Base-by-base conservation (phyloP, 23 red algal species). In the Pyropia yezoensis region DNA sequence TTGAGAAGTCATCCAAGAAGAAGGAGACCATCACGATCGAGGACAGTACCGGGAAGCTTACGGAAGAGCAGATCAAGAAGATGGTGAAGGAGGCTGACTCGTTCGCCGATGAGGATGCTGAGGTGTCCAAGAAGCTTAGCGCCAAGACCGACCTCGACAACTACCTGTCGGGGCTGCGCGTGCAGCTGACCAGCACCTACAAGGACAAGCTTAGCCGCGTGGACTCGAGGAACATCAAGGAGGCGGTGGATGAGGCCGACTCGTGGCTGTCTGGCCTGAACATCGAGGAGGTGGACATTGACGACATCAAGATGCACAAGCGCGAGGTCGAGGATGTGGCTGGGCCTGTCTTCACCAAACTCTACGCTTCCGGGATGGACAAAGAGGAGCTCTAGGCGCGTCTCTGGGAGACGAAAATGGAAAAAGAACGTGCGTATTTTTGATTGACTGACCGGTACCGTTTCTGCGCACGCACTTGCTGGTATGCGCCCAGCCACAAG, bases 51-150 rank as follows among this genome's bases (percentile, higher is more conserved):
- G 91, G 91, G 18, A 59, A 83, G 23, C 77, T 96, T 1, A 82
- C 78, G 7, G 73, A 88, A 22, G 91, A 96, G 34, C 83, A 96
- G 25, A 85, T 96, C 49, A 75, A 96, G 30, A 61, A 83, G 30
- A 96, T 96, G 91, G 80, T 96, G 19, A 72, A 76, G 4, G 91
- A 96, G 64, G 91, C 91, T 14, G 91, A 96, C 58, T 76, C 83
- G 45, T 88, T 73, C 32, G 91, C 83, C 25, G 91, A 96, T 59
- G 83, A 75, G 56, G 91, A 96, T 52, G 86, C 74, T 45, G 74
- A 71, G 52, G 57, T 85, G 18, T 76, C 71, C 2, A 64, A 77
- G 15, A 89, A 84, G 49, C 64, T 96, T 39, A 79, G 85, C 33
- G 78, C 83, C n/a, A 96, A 86, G 53, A 87, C 89, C 39, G 73